phyloP scores from a whole-genome alignment of 208 protist species.

The Crithidia acanthocephali region DNA sequence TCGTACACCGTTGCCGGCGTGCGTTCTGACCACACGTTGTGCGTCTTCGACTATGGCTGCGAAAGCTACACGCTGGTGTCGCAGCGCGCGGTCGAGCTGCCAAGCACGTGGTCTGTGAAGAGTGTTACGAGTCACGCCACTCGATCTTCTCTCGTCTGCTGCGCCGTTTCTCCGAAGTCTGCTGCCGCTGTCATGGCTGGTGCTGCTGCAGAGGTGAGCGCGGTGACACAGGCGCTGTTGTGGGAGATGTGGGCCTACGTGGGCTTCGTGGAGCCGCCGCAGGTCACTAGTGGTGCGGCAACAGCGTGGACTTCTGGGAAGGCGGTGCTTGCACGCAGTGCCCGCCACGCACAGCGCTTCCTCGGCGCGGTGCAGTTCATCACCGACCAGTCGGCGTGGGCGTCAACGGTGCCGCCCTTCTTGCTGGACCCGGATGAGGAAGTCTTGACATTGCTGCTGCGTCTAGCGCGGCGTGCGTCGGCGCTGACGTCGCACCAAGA shows the following conservation, averaged over 20 bases:
- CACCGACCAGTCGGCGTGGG: constrained; percentile 76
- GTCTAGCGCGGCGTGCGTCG: constrained; percentile 36
- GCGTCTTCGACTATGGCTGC: constrained; percentile 63
- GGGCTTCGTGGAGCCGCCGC: constrained; percentile 12
- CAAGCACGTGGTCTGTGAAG: constrained; percentile 41
- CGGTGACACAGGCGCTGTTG: constrained; percentile 41
- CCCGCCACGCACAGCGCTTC: constrained; percentile 62
- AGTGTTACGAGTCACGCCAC: constrained; percentile 51
- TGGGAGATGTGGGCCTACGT: constrained; percentile 71
- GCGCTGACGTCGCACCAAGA: constrained; percentile 11
- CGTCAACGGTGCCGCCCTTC: constrained; percentile 50
- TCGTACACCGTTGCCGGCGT: constrained; percentile 51
- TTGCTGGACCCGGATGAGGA: constrained; percentile 59
- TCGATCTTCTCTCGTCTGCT: constrained; percentile 63
- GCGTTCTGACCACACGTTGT: constrained; percentile 55
- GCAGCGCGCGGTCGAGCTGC: constrained; percentile 59
- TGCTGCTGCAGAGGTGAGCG: not conserved
- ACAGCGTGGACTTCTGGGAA: constrained; percentile 72
- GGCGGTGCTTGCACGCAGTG: constrained; percentile 58
- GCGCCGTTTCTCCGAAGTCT: constrained; percentile 17
- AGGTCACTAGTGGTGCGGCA: constrained; percentile 8
- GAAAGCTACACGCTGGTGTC: constrained; percentile 41
- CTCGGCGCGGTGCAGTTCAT: constrained; percentile 54
- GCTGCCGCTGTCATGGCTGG: not conserved
- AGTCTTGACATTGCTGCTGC: constrained; percentile 55